Base-by-base conservation (phyloP, 176 grass and related monocot genomes). In the Triticum turgidum region DNA sequence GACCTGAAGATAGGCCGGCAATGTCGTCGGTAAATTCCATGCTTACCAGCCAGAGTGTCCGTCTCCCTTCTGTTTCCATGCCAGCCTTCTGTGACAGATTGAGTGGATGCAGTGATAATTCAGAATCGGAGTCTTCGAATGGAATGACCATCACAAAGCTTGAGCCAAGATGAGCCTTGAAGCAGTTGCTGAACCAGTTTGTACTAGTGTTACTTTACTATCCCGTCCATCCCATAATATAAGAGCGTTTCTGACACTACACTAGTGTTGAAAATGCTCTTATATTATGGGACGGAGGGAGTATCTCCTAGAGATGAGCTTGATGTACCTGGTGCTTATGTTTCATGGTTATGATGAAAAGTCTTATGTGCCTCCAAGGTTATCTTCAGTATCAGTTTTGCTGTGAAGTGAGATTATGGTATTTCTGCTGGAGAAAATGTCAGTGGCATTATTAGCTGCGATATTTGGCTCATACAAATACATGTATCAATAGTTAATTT, bases 41-140 rank as follows among this genome's bases (percentile, higher is more conserved):
- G 71, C 71, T 74, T 27, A 47, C 2, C 41, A 74, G 3, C 71
- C 71, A 73, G 9, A 74, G 11, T 27, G 12, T 4, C 15, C n/a
- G 11, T 47, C 71, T 27, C 71, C 71, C 71, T 74, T 27, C 18
- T 74, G n/a, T 74, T 74, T 74, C n/a, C 71, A 47, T 27, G 71
- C 71, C 39, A 74, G 41, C 71, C 41, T 47, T 74, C 71, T 74
- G 3, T 74, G 71, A 74, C 6, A 0, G 39, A 15, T 74, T 4
- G 41, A 47, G 44, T 25, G 71, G 3, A 47, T 74, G 71, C 39
- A 74, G 39, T 74, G 71, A 27, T 47, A 74, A 27, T 47, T 73
- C 38, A 14, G 1, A 73, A 73, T 2, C 14, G 39, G 39, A 6
- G 20, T 73, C 38, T 2, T 42, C 69, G 5, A 73, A 22, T 73